Evolutionary conservation across 768 basidiomycete species (phyloP).

Genomic region (Porpolomopsis calyptriformis): DNA sequence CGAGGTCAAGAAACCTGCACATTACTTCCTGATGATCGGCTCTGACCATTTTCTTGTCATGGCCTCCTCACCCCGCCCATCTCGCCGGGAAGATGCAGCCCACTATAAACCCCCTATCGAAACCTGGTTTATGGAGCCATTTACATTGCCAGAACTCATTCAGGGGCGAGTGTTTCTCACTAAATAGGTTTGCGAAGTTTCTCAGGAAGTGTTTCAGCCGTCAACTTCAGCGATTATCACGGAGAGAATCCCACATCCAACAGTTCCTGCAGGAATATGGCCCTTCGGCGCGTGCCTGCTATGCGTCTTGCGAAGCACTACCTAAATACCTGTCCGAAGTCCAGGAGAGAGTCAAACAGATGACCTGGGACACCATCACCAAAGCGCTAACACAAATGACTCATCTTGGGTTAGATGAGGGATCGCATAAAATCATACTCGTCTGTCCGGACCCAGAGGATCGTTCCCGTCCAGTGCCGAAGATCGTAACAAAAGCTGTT

Average conservation of each 20-base stretch:
- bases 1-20: background rate
- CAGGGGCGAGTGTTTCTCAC: conserved; percentile 5
- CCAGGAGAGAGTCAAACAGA: background rate
- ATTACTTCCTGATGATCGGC: background rate
- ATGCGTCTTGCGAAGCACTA: background rate
- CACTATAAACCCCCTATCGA: conserved; percentile 6
- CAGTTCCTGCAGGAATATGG: background rate
- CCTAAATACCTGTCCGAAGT: background rate
- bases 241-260: conserved; percentile 5
- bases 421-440: background rate
- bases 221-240: conserved; percentile 6
- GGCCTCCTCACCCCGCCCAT: conserved; percentile 1
- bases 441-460: background rate
- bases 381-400: background rate
- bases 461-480: too few species aligned
- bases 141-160: conserved; percentile 9
- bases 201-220: conserved; percentile 7
- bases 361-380: conserved; percentile 2
- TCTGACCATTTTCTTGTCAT: conserved; percentile 6
- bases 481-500: conserved; percentile 5
- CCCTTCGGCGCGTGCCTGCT: conserved; percentile 1
- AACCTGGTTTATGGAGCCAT: conserved; percentile 8
- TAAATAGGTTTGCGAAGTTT: background rate
- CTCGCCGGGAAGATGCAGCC: background rate
- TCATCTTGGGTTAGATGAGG: background rate